These are phyloP conservation scores for Cercospora citrullina DNA, from an alignment of 2,329 filamentous ascomycete genomes.

Conservation along the genomic window DNA sequence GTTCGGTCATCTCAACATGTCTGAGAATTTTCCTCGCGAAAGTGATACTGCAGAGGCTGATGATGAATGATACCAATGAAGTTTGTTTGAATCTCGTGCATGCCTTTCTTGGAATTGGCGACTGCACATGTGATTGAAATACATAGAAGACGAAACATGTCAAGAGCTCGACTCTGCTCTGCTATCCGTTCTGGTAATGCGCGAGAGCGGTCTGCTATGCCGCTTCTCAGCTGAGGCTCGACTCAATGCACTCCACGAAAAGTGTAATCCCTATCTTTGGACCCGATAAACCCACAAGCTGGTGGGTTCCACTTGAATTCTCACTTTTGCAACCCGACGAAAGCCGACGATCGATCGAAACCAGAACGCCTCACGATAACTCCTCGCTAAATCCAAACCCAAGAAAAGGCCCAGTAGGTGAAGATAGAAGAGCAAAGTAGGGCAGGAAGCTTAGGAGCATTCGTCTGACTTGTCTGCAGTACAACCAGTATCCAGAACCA, in stretches of 20 bases:
- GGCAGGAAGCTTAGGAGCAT: neutral
- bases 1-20: no score
- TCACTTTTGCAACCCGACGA: neutral
- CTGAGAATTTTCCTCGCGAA: no score
- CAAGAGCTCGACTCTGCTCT: neutral
- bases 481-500: neutral
- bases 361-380: neutral
- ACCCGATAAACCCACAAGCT: neutral
- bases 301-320: neutral
- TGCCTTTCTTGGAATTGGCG: neutral
- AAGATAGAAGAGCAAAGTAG: neutral
- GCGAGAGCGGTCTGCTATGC: neutral
- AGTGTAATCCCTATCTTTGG: neutral
- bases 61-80: neutral
- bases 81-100: neutral
- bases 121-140: neutral
- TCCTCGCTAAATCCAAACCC: neutral
- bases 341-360: neutral
- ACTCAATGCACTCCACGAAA: neutral
- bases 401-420: neutral
- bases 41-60: no score
- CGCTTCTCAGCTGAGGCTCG: neutral
- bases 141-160: neutral
- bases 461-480: neutral
- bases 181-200: neutral